Percentiles rank a stretch among this genome's conserved stretches.
Conservation (phyloP, 306 rosid species). For the Gillenia trifoliata region DNA sequence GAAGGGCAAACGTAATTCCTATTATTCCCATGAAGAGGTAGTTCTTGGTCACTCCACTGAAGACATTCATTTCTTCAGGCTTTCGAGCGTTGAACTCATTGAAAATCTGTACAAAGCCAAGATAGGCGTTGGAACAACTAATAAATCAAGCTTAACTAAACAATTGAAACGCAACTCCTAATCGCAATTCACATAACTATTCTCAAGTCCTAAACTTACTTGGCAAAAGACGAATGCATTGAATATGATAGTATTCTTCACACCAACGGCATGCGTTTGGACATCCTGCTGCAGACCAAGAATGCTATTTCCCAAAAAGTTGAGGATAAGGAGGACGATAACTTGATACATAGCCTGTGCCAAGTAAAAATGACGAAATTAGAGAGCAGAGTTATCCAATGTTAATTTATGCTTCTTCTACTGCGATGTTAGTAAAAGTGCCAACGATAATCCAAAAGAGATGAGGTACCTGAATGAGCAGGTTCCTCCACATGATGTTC, state of each 20-base stretch:
- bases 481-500: conserved; percentile 97
- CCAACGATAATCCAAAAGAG: not conserved
- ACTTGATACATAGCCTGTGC: conserved; percentile 83
- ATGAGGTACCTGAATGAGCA: conserved; percentile 64
- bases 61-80: conserved; percentile 78
- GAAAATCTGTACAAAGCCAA: conserved; percentile 50
- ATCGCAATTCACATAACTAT: not conserved
- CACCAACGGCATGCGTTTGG: conserved; percentile 25
- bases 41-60: conserved; percentile 73
- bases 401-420: not conserved
- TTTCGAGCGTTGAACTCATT: conserved; percentile 94
- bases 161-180: not conserved
- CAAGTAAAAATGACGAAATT: conserved; percentile 7
- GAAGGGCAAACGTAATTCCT: conserved; percentile 68
- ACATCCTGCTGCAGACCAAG: conserved; percentile 32
- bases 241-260: conserved; percentile 83
- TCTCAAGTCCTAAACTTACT: conserved; percentile 34
- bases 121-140: conserved; percentile 1
- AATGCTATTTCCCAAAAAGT: conserved; percentile 56
- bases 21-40: conserved; percentile 67
- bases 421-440: not conserved
- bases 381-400: conserved; percentile 2
- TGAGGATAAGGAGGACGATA: conserved; percentile 65
- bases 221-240: conserved; percentile 92
- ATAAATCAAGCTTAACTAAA: not conserved